A percentile compares a stretch with the other conserved stretches of the same genome.
These are phyloP conservation scores for Trichothecium sympodiale DNA, from an alignment of 2,329 filamentous ascomycete species.

Conservation along the genomic window DNA sequence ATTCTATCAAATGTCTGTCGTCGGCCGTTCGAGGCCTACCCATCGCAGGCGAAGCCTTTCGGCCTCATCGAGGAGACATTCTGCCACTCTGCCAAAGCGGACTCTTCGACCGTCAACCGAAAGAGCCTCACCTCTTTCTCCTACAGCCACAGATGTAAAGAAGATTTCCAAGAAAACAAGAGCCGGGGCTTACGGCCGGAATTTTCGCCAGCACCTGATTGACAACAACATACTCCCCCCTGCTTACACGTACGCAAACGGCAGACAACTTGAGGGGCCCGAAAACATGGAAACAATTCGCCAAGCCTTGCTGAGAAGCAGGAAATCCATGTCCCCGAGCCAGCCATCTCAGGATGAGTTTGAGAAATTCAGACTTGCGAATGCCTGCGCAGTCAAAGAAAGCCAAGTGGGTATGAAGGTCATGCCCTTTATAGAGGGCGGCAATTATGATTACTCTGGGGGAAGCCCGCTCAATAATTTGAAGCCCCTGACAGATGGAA, in stretches of 20 bases:
- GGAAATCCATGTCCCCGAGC: slow-evolving; percentile 24
- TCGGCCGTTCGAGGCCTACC: too few species aligned
- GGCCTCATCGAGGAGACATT: too few species aligned
- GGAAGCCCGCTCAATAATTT: slow-evolving; percentile 22
- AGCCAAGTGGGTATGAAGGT: slow-evolving; percentile 17
- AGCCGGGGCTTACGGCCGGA: slow-evolving; percentile 10
- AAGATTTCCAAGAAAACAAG: slow-evolving; percentile 6
- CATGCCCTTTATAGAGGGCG: slow-evolving; percentile 19
- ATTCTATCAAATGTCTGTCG: too few species aligned
- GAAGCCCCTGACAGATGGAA: slow-evolving; percentile 21
- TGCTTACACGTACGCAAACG: slow-evolving; percentile 8
- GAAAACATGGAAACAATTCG: slow-evolving; percentile 11
- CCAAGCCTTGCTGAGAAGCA: slow-evolving; percentile 4
- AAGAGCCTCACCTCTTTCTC: too few species aligned
- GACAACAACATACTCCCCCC: slow-evolving; percentile 8
- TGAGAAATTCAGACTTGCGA: slow-evolving; percentile 15
- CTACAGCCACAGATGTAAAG: too few species aligned
- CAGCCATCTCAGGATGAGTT: slow-evolving; percentile 19
- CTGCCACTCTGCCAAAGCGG: too few species aligned
- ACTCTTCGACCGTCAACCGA: too few species aligned
- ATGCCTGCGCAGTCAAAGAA: slow-evolving; percentile 21
- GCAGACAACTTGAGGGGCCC: slow-evolving; percentile 5
- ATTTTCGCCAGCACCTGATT: slow-evolving; percentile 11
- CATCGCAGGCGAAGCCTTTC: slow-evolving; percentile 6
- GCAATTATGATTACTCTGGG: slow-evolving; percentile 11